These are phyloP conservation scores for Leccinum incarnatum DNA, from an alignment of 768 basidiomycete species.

Conservation along the genomic window DNA sequence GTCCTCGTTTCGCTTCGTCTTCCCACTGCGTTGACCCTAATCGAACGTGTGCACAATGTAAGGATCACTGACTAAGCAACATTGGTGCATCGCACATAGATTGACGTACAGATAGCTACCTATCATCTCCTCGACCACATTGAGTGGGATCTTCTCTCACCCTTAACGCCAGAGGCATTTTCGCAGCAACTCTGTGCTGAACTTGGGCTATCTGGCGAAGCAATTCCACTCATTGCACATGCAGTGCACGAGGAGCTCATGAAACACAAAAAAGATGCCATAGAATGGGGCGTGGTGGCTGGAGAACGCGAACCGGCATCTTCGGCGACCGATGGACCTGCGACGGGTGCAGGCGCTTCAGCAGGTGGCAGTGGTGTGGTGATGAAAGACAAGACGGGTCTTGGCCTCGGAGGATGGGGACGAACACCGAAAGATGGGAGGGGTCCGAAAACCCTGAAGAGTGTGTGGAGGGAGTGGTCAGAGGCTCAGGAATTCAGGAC, in stretches of 20 bases:
- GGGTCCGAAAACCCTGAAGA: slow-evolving; percentile 77
- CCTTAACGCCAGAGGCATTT: slow-evolving; percentile 86
- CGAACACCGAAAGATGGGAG: slow-evolving; percentile 74
- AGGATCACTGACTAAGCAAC: slow-evolving; percentile 10
- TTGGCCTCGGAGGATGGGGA: slow-evolving; percentile 72
- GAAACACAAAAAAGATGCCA: slow-evolving; percentile 91
- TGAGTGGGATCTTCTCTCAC: slow-evolving; percentile 97
- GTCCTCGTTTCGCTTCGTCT: slow-evolving; percentile 6
- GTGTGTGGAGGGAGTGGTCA: slow-evolving; percentile 94
- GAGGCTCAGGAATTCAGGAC: slow-evolving; percentile 92
- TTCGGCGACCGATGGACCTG: slow-evolving; percentile 15
- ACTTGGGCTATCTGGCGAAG: slow-evolving; percentile 85
- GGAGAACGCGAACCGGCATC: slow-evolving; percentile 42
- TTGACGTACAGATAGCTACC: slow-evolving; percentile 94
- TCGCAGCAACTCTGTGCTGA: slow-evolving; percentile 77
- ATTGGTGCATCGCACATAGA: slow-evolving; percentile 43
- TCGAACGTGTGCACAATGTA: slow-evolving; percentile 15
- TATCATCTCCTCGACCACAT: slow-evolving; percentile 93
- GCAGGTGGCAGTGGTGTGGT: slow-evolving; percentile 44
- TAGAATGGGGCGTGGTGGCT: slow-evolving; percentile 90
- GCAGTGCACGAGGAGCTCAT: slow-evolving; percentile 94
- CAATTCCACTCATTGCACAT: slow-evolving; percentile 84
- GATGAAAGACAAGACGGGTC: slow-evolving; percentile 79
- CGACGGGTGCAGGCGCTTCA: slow-evolving; percentile 6
- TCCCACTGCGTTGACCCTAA: slow-evolving; percentile 14